Conservation (phyloP, 352 stramenopile species). For the Phytopythium aichiense region DNA sequence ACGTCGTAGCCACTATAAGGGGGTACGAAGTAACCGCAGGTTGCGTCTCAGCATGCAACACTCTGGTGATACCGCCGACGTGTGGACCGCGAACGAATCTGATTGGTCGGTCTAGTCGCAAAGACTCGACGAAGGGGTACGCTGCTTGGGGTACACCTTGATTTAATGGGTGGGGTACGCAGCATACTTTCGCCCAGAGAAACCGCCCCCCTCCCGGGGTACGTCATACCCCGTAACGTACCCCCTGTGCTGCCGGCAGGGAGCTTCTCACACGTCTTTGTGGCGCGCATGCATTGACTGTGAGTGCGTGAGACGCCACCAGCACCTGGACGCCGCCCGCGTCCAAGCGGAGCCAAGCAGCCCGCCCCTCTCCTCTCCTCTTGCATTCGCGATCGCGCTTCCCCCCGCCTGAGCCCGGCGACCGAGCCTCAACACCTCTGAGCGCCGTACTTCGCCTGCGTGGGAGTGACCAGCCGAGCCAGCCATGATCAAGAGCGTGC, state of each 20-base stretch:
- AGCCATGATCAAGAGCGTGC: slow-evolving; percentile 15
- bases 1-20: too few species aligned
- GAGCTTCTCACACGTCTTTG: slow-evolving; percentile 2
- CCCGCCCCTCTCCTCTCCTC: not conserved
- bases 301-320: not conserved
- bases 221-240: not conserved
- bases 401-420: not conserved
- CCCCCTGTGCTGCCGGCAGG: not conserved
- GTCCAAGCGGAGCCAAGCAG: slow-evolving; percentile 1
- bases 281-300: not conserved
- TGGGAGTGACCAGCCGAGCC: too few species aligned
- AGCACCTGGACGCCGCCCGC: not conserved
- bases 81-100: not conserved
- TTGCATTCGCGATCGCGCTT: not conserved
- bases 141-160: not conserved
- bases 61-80: not conserved
- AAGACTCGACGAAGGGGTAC: slow-evolving; percentile 1
- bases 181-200: not conserved
- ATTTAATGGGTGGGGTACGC: slow-evolving; percentile 4
- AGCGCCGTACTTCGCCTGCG: too few species aligned
- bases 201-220: not conserved
- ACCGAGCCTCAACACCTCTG: not conserved
- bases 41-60: not conserved
- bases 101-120: not conserved
- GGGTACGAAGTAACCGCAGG: not conserved